Conservation (phyloP, 148 eudicot genomes). For the Vaccinium corymbosum region DNA sequence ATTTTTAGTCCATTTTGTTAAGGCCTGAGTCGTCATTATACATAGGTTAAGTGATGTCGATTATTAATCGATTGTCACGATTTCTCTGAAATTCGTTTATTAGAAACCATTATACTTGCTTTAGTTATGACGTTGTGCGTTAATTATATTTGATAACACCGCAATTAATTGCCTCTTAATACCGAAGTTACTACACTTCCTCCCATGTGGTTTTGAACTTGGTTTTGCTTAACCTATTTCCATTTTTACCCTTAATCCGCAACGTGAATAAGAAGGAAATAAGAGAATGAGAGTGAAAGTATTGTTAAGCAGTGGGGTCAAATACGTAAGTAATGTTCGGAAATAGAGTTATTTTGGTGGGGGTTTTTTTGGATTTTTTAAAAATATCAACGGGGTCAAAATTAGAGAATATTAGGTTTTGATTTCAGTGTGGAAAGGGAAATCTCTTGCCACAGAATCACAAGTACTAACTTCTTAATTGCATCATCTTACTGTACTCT, state of each 20-base stretch:
- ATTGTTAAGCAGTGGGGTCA: background rate
- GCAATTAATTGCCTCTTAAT: slow-evolving; percentile 8
- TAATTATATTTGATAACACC: slow-evolving; percentile 12
- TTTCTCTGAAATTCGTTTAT: background rate
- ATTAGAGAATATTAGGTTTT: background rate
- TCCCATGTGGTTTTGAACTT: slow-evolving; percentile 14
- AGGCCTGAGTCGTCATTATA: background rate
- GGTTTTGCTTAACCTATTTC: background rate
- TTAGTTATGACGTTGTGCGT: background rate
- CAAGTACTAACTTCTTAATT: background rate
- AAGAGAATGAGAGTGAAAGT: background rate
- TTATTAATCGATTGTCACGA: background rate
- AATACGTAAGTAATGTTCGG: background rate
- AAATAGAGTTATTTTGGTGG: background rate
- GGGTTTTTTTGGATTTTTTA: background rate
- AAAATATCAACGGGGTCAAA: background rate
- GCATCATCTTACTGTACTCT: background rate
- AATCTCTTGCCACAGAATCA: background rate
- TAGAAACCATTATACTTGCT: background rate
- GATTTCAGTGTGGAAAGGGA: background rate
- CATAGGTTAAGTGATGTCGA: background rate
- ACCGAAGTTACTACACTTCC: slow-evolving; percentile 5
- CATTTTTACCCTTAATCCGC: background rate
- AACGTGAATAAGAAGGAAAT: background rate
- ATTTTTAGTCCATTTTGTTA: background rate